Conservation (phyloP, 2,329 filamentous ascomycete species). For the Microsporum audouinii region DNA sequence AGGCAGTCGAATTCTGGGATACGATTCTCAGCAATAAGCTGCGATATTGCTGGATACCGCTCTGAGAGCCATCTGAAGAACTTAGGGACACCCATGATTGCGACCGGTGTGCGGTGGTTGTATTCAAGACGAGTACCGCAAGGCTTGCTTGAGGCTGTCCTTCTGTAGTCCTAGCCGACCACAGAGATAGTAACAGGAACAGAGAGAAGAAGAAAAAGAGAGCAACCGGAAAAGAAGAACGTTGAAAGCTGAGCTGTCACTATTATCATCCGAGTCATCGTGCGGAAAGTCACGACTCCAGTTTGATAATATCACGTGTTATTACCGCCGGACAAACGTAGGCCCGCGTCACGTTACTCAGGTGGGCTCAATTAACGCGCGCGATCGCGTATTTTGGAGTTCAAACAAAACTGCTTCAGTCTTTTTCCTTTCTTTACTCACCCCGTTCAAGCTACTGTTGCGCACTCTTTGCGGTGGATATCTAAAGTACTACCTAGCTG, state of each 20-base stretch:
- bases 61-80: conserved; percentile 99
- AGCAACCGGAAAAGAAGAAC: background rate
- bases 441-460: background rate
- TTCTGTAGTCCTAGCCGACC: background rate
- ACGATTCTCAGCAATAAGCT: conserved; percentile 95
- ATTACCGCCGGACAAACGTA: background rate
- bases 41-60: conserved; percentile 95
- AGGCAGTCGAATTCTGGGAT: conserved; percentile 98
- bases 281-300: background rate
- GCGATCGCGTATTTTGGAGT: background rate
- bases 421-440: background rate
- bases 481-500: background rate
- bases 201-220: background rate
- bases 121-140: background rate
- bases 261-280: background rate
- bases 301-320: background rate
- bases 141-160: background rate
- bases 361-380: conserved; percentile 1
- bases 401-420: background rate
- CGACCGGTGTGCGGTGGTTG: conserved; percentile 11
- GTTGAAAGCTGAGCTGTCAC: background rate
- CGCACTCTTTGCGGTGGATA: background rate
- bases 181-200: background rate
- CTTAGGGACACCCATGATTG: conserved; percentile 60
- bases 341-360: background rate